phyloP scores from a whole-genome alignment of 768 basidiomycete species.

The Fomitopsis serialis region DNA sequence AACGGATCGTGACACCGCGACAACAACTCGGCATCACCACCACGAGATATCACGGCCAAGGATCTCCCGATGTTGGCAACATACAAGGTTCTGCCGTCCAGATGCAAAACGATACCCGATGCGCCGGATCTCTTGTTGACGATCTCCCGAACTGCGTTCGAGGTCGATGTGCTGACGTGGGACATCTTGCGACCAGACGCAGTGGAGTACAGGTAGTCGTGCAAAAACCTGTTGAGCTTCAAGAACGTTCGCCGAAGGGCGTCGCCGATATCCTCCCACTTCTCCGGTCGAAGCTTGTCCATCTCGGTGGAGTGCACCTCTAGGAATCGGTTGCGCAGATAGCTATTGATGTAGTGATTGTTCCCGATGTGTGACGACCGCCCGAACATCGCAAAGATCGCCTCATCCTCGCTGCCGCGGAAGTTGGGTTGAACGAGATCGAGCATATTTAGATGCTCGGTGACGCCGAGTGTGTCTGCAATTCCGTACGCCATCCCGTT shows the following conservation, averaged over 20 bases:
- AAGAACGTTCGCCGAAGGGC: conserved; percentile 87
- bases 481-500: conserved; percentile 95
- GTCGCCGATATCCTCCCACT: conserved; percentile 56
- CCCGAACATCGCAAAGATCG: conserved; percentile 96
- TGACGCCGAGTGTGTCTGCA: conserved; percentile 81
- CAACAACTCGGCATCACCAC: conserved; percentile 67
- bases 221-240: conserved; percentile 74
- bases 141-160: conserved; percentile 32
- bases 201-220: conserved; percentile 55
- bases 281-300: conserved; percentile 32
- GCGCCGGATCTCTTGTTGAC: conserved; percentile 63
- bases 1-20: conserved; percentile 88
- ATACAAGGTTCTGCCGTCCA: conserved; percentile 73
- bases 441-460: conserved; percentile 80
- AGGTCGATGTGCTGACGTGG: conserved; percentile 45
- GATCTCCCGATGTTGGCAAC: conserved; percentile 89
- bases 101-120: conserved; percentile 82
- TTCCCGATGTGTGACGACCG: conserved; percentile 52
- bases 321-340: conserved; percentile 77
- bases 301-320: conserved; percentile 57
- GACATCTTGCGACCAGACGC: conserved; percentile 65
- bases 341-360: conserved; percentile 74
- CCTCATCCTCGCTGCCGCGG: conserved; percentile 68
- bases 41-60: conserved; percentile 78
- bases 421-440: conserved; percentile 91